A percentile compares a stretch with the other conserved stretches of the same genome.
Conservation (phyloP, 352 stramenopile genomes). For the Aphanomyces invadans region DNA sequence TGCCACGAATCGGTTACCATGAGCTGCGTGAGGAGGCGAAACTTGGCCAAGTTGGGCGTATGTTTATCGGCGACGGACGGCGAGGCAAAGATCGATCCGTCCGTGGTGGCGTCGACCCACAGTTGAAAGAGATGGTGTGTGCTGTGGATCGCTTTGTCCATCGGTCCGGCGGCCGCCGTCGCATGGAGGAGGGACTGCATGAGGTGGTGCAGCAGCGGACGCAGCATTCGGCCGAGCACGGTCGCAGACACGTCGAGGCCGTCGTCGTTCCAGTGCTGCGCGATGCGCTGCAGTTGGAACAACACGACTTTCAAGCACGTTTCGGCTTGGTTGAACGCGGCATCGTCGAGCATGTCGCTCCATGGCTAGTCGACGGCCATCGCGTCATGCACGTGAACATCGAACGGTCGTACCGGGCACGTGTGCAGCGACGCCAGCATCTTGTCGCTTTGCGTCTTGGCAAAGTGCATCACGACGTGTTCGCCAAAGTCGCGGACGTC, state of each 20-base stretch:
- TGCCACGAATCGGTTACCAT: too few relatives aligned
- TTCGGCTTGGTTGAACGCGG: constrained; percentile 37
- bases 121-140: constrained; percentile 18
- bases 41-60: constrained; percentile 28
- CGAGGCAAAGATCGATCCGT: constrained; percentile 41
- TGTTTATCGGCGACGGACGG: constrained; percentile 44
- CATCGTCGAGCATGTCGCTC: constrained; percentile 35
- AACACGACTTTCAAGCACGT: constrained; percentile 46
- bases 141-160: constrained; percentile 15
- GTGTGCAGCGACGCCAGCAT: constrained; percentile 32
- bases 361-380: constrained; percentile 39
- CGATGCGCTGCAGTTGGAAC: constrained; percentile 60
- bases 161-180: not conserved
- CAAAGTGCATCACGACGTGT: constrained; percentile 41
- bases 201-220: constrained; percentile 49
- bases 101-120: not conserved
- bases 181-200: constrained; percentile 34
- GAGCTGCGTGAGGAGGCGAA: constrained; percentile 8
- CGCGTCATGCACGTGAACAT: not conserved
- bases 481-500: constrained; percentile 55
- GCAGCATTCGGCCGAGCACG: constrained; percentile 40
- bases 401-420: constrained; percentile 44
- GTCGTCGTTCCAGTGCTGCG: constrained; percentile 54
- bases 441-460: constrained; percentile 37
- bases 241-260: constrained; percentile 54